A percentile compares a stretch with the other conserved stretches of the same genome.
These are phyloP conservation scores for Gossypium schwendimanii DNA, from an alignment of 441 rosid genomes.

Conservation along the genomic window DNA sequence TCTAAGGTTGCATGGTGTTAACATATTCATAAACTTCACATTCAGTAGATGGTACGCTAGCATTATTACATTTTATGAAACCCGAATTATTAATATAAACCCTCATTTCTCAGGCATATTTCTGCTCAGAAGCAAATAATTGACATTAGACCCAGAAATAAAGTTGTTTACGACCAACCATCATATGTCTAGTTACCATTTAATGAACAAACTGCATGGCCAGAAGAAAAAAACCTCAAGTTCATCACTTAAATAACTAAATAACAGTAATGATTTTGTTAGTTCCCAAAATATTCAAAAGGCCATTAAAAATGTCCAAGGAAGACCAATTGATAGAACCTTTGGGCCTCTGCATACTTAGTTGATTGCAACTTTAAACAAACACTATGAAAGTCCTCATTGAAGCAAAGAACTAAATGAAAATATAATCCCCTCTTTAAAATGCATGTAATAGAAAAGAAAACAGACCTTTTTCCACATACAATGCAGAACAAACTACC, in stretches of 20 bases:
- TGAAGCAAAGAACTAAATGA: conserved; percentile 16
- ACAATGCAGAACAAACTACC: conserved; percentile 64
- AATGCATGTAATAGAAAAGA: conserved; percentile 24
- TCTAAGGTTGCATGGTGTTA: not conserved
- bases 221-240: not conserved
- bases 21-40: not conserved
- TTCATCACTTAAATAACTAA: conserved; percentile 8
- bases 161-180: not conserved
- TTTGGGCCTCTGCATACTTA: conserved; percentile 1
- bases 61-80: not conserved
- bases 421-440: conserved; percentile 18
- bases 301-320: not conserved
- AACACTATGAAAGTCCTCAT: conserved; percentile 17
- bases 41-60: not conserved
- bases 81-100: not conserved
- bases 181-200: not conserved
- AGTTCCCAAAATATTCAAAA: not conserved
- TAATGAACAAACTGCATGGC: not conserved
- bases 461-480: conserved; percentile 54
- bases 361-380: conserved; percentile 10
- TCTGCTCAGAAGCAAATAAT: not conserved
- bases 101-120: not conserved
- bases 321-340: not conserved
- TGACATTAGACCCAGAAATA: not conserved
- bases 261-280: not conserved